These are phyloP conservation scores for Ogataea methylovora DNA, from an alignment of 805 yeast genomes.

Conservation along the genomic window DNA sequence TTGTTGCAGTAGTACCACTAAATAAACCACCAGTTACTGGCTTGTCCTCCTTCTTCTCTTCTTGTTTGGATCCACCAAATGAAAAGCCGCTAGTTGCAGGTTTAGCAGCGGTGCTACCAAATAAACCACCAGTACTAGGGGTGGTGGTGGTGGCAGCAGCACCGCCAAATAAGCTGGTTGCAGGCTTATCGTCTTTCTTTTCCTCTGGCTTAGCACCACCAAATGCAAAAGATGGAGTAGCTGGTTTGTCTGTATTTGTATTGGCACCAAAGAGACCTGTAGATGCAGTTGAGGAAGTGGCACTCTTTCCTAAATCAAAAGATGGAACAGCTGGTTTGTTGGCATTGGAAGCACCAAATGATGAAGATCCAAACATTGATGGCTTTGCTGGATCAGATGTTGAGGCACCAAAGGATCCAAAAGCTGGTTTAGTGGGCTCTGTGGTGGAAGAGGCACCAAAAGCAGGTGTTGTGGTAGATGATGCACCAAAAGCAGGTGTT, in stretches of 20 bases:
- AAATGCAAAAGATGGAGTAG: constrained; percentile 5
- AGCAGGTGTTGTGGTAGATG: constrained; percentile 3
- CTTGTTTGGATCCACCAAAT: constrained; percentile 9
- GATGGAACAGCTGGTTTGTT: constrained; percentile 2
- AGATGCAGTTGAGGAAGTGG: neutral
- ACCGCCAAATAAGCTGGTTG: constrained; percentile 5
- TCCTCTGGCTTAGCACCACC: constrained; percentile 4
- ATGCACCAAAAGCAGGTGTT: constrained; percentile 2
- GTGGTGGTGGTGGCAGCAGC: constrained; percentile 2
- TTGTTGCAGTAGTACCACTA: constrained; percentile 1
- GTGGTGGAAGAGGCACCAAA: constrained; percentile 5
- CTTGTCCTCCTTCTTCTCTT: too few species aligned
- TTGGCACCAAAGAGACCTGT: too few species aligned
- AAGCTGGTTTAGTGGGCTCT: constrained; percentile 2
- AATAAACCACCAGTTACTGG: too few species aligned
- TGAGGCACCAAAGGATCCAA: constrained; percentile 3
- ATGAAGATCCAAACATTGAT: too few species aligned
- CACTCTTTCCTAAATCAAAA: too few species aligned
- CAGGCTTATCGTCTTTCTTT: too few species aligned
- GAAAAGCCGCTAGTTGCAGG: constrained; percentile 4
- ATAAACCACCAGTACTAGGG: too few species aligned
- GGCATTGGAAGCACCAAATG: constrained; percentile 1
- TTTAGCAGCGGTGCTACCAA: too few species aligned
- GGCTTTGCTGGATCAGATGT: neutral
- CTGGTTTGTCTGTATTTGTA: too few species aligned